Percentiles rank a stretch among this genome's conserved stretches.
Evolutionary conservation across 164 flowering plant species (phyloP).

Genomic region (Aristolochia californica): DNA sequence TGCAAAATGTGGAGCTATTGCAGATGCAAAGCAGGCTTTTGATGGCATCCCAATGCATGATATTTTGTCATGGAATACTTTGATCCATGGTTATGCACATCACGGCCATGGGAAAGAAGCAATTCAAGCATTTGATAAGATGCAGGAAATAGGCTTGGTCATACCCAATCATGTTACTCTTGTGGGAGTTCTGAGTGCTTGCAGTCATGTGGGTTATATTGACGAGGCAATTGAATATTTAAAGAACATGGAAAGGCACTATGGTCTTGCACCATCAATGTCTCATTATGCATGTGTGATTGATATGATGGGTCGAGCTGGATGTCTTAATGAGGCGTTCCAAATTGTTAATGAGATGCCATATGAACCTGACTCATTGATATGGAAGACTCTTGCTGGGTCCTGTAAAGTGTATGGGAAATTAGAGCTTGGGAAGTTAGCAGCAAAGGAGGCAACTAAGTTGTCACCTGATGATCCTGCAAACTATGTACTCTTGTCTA

Average conservation of each 20-base stretch:
- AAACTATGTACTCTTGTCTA: slow-evolving; percentile 14
- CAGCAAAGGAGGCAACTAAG: slow-evolving; percentile 11
- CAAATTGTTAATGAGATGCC: slow-evolving; percentile 13
- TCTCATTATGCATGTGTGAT: slow-evolving; percentile 14
- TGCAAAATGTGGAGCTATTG: slow-evolving; percentile 13
- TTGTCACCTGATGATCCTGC: slow-evolving; percentile 15
- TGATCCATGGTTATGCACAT: slow-evolving; percentile 18
- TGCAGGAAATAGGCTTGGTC: slow-evolving; percentile 6
- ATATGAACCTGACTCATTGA: slow-evolving; percentile 11
- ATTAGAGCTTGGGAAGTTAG: slow-evolving; percentile 11
- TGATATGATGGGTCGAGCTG: slow-evolving; percentile 15
- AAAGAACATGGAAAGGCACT: slow-evolving; percentile 7
- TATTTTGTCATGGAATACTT: slow-evolving; percentile 14
- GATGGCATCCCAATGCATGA: slow-evolving; percentile 10
- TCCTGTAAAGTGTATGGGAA: slow-evolving; percentile 13
- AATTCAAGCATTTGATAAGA: slow-evolving; percentile 11
- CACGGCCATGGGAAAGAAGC: slow-evolving; percentile 13
- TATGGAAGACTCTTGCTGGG: slow-evolving; percentile 16
- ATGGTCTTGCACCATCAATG: slow-evolving; percentile 11
- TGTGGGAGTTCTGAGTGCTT: slow-evolving; percentile 13
- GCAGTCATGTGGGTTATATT: slow-evolving; percentile 15
- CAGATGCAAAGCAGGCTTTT: slow-evolving; percentile 11
- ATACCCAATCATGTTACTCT: slow-evolving; percentile 12
- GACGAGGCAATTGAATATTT: slow-evolving; percentile 10
- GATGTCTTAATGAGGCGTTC: slow-evolving; percentile 14